Evolutionary conservation across 139 green algal genomes (phyloP).

Genomic region (Tetratostichococcus sp.): DNA sequence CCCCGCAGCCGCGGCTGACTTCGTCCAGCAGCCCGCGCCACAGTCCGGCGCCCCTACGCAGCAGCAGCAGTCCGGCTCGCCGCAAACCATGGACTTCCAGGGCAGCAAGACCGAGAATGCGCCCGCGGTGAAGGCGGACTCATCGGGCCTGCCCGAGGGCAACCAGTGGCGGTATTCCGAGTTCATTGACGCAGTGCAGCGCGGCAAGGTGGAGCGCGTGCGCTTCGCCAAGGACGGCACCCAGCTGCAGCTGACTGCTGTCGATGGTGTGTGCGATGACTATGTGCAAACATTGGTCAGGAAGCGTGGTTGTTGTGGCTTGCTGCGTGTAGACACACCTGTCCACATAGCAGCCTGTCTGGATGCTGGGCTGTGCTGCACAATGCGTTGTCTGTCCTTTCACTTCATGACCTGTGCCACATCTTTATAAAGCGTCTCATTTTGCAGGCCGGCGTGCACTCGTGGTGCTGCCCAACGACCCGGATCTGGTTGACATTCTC

Average conservation of each 20-base stretch:
- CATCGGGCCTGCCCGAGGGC: constrained; percentile 84
- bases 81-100: constrained; percentile 26
- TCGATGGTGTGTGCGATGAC: constrained; percentile 42
- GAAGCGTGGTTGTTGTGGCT: background rate
- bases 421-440: too few species aligned
- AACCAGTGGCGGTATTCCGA: constrained; percentile 97
- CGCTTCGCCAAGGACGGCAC: constrained; percentile 96
- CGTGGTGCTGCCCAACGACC: constrained; percentile 84
- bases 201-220: constrained; percentile 95
- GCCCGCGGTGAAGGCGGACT: constrained; percentile 34
- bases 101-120: constrained; percentile 16
- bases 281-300: too few species aligned
- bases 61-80: constrained; percentile 13
- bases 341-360: too few species aligned
- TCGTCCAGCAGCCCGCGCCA: constrained; percentile 28
- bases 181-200: constrained; percentile 89
- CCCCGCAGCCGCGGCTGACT: constrained; percentile 43
- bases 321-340: background rate
- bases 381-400: too few species aligned
- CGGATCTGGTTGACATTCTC: constrained; percentile 88
- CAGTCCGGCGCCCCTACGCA: constrained; percentile 12
- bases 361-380: too few species aligned
- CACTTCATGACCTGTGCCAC: too few species aligned
- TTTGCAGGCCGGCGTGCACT: constrained; percentile 67
- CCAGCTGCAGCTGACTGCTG: constrained; percentile 68